A percentile compares a stretch with the other conserved stretches of the same genome.
These are phyloP conservation scores for Fusarium tupiense DNA, from an alignment of 2,329 filamentous ascomycete species.

Conservation along the genomic window DNA sequence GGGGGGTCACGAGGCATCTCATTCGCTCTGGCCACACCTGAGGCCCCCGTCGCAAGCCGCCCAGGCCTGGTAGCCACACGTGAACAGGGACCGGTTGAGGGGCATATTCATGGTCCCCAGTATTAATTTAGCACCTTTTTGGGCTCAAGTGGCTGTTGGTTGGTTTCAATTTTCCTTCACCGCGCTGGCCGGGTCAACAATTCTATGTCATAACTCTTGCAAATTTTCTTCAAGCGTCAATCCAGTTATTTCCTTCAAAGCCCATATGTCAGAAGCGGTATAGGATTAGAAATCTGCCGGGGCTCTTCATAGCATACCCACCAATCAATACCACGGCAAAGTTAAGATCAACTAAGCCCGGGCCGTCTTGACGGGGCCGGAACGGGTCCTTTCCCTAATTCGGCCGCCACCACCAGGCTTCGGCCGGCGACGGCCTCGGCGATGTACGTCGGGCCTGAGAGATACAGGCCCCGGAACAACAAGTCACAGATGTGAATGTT, in stretches of 20 bases:
- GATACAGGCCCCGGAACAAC: background rate
- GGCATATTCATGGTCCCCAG: constrained; percentile 12
- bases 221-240: background rate
- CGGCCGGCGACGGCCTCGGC: constrained; percentile 25
- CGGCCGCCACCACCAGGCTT: constrained; percentile 4
- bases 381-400: constrained; percentile 28
- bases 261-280: constrained; percentile 18
- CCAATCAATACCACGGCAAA: constrained; percentile 8
- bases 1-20: constrained; percentile 27
- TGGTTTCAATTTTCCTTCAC: constrained; percentile 16
- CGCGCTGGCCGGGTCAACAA: background rate
- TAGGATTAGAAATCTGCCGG: constrained; percentile 7
- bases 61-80: constrained; percentile 26
- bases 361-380: constrained; percentile 30
- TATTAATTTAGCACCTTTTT: constrained; percentile 11
- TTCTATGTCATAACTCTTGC: constrained; percentile 22
- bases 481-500: background rate
- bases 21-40: constrained; percentile 31
- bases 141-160: background rate
- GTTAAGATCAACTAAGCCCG: constrained; percentile 23
- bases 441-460: background rate
- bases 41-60: constrained; percentile 13
- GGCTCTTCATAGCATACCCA: background rate
- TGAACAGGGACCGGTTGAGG: constrained; percentile 16
- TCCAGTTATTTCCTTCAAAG: background rate